These are phyloP conservation scores for Prinsepia uniflora DNA, from an alignment of 306 rosid genomes.

Conservation along the genomic window DNA sequence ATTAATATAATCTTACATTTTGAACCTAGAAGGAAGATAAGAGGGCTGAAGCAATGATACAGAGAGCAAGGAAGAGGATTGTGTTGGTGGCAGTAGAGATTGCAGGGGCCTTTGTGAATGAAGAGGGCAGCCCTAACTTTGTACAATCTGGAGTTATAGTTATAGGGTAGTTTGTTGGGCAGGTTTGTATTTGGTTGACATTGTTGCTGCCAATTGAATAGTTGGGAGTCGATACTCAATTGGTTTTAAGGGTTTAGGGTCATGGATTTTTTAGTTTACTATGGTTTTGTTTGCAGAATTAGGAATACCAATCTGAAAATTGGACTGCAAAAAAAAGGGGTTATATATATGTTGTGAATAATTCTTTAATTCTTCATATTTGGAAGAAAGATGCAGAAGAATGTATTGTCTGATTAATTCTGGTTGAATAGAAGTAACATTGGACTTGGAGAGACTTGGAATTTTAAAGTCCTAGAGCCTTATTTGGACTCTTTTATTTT, in stretches of 20 bases:
- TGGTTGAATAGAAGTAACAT: neutral
- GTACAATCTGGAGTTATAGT: conserved; percentile 15
- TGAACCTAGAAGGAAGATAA: no score
- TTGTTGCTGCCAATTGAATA: no score
- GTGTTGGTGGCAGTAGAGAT: conserved; percentile 42
- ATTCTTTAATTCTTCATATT: neutral
- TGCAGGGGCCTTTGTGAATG: no score
- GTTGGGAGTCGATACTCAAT: no score
- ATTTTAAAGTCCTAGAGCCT: neutral
- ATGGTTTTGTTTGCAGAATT: no score
- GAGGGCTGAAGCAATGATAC: no score
- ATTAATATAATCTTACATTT: no score
- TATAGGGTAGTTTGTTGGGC: conserved; percentile 19
- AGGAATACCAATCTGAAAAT: neutral
- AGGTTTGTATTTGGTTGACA: conserved; percentile 27
- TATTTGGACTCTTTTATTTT: neutral
- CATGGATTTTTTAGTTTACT: conserved; percentile 7
- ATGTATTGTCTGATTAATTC: neutral
- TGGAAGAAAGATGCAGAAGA: neutral
- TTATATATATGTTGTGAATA: neutral
- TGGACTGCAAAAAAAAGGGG: conserved; percentile 28
- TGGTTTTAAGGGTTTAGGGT: no score
- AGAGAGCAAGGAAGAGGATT: no score
- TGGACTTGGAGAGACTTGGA: neutral
- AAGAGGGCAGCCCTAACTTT: conserved; percentile 4